A percentile compares a stretch with the other conserved stretches of the same genome.
Evolutionary conservation across 441 rosid species (phyloP).

Genomic region (Adansonia grandidieri): DNA sequence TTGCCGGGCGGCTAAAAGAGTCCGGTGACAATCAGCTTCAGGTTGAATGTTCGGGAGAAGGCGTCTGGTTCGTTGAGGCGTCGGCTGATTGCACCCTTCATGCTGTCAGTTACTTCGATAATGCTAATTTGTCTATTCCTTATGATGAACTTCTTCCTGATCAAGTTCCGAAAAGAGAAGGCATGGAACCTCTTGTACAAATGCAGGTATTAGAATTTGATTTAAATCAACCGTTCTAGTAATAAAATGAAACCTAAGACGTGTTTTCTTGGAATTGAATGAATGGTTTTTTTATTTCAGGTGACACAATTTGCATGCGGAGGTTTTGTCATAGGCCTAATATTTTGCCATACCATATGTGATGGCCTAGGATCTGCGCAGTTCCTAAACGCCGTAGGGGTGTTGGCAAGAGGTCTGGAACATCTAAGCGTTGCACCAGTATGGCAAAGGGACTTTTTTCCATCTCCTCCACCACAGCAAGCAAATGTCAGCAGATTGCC

Average conservation of each 20-base stretch:
- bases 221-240: background rate
- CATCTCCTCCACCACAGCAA: constrained; percentile 26
- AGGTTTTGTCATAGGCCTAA: constrained; percentile 55
- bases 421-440: constrained; percentile 42
- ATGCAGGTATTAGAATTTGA: constrained; percentile 50
- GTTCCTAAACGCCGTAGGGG: constrained; percentile 62
- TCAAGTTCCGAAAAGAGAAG: constrained; percentile 36
- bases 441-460: constrained; percentile 58
- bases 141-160: constrained; percentile 53
- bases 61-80: constrained; percentile 57
- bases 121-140: constrained; percentile 34
- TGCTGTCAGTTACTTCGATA: constrained; percentile 44
- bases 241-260: background rate
- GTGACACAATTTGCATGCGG: constrained; percentile 65
- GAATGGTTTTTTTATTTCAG: constrained; percentile 33
- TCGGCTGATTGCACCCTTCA: constrained; percentile 41
- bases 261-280: background rate
- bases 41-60: constrained; percentile 51
- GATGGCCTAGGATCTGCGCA: constrained; percentile 77
- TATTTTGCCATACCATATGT: constrained; percentile 60
- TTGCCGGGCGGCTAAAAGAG: constrained; percentile 53
- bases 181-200: constrained; percentile 57
- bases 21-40: constrained; percentile 39
- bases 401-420: constrained; percentile 49
- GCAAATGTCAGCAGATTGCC: constrained; percentile 17